Percentiles rank a stretch among this genome's conserved stretches.
Conservation (phyloP, 176 grass and related monocot genomes). For the Leersia perrieri region DNA sequence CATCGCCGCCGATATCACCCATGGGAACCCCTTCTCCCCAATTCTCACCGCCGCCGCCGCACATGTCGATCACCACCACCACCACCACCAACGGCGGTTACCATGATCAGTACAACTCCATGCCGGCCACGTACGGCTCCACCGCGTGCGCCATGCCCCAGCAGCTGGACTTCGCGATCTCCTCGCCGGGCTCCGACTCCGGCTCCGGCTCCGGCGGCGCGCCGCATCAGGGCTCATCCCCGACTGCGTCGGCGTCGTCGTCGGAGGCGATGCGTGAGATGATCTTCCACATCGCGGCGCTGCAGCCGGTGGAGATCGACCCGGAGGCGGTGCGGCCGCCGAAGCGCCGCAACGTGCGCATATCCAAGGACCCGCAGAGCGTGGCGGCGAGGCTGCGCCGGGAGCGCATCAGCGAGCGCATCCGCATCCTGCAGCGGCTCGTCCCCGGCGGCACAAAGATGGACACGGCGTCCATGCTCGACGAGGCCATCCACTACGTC, state of each 20-base stretch:
- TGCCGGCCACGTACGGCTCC: background rate
- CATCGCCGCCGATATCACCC: constrained; percentile 46
- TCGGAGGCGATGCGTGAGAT: constrained; percentile 69
- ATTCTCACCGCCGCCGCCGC: constrained; percentile 36
- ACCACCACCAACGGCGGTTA: background rate
- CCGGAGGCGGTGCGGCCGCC: constrained; percentile 63
- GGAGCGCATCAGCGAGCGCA: constrained; percentile 96
- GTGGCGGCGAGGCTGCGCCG: constrained; percentile 84
- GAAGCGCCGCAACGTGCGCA: constrained; percentile 85
- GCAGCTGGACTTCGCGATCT: constrained; percentile 27
- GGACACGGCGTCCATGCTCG: constrained; percentile 98
- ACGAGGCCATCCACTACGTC: constrained; percentile 97
- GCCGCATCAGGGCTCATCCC: background rate
- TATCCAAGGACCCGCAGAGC: constrained; percentile 97
- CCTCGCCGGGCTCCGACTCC: constrained; percentile 1
- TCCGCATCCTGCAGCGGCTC: constrained; percentile 84
- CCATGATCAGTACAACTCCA: constrained; percentile 14
- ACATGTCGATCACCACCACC: constrained; percentile 14
- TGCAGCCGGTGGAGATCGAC: constrained; percentile 84
- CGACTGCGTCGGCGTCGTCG: no score
- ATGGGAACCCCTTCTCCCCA: constrained; percentile 3
- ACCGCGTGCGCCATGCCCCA: background rate
- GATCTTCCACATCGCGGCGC: constrained; percentile 84
- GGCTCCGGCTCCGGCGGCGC: background rate
- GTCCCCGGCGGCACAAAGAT: constrained; percentile 97